These are phyloP conservation scores for Leptosphaerulina australis DNA, from an alignment of 2,329 filamentous ascomycete species.

Conservation along the genomic window DNA sequence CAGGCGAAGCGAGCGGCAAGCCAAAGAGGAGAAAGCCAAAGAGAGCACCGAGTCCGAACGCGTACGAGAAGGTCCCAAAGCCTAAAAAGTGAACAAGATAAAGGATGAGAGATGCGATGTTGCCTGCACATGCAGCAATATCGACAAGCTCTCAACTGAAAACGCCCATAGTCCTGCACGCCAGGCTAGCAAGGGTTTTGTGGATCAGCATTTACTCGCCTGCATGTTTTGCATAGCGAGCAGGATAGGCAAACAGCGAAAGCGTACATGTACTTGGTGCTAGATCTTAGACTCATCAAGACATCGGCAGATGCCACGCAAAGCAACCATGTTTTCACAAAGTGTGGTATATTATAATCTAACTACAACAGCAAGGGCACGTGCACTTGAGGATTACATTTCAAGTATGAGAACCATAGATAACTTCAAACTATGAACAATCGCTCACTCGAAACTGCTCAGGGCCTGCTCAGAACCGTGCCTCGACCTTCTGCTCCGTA, in stretches of 20 bases:
- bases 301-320: too few species aligned
- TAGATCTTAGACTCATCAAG: constrained; percentile 32
- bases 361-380: too few species aligned
- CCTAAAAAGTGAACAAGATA: constrained; percentile 40
- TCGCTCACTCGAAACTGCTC: not conserved
- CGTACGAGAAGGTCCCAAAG: constrained; percentile 77
- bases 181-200: not conserved
- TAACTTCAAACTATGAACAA: not conserved
- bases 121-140: not conserved
- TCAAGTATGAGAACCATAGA: not conserved
- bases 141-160: too few species aligned
- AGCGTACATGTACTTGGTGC: constrained; percentile 15
- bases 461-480: constrained; percentile 65
- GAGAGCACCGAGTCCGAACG: constrained; percentile 73
- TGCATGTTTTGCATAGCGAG: not conserved
- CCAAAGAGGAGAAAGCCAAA: constrained; percentile 49
- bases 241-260: too few species aligned
- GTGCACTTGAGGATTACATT: too few species aligned
- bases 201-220: not conserved
- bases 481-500: constrained; percentile 73
- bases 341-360: too few species aligned
- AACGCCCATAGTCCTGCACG: not conserved
- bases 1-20: constrained; percentile 50
- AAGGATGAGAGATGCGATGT: not conserved
- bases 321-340: too few species aligned